Conservation (phyloP, 176 grass and related monocot genomes). For the Raddia guianensis region DNA sequence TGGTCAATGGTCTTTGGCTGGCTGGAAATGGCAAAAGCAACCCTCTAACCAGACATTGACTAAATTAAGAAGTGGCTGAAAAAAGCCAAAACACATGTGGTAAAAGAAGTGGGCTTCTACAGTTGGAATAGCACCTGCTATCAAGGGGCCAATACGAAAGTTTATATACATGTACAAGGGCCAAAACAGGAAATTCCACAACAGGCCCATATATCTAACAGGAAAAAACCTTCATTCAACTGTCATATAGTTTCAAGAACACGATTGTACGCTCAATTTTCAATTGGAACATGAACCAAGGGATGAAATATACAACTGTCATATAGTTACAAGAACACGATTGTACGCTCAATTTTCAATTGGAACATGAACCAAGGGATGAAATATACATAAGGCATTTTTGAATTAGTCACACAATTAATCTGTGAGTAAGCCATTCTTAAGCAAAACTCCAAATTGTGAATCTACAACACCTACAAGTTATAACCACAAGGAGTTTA, state of each 20-base stretch:
- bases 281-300: constrained; percentile 19
- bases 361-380: constrained; percentile 21
- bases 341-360: neutral
- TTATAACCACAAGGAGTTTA: neutral
- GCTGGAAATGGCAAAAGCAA: too few relatives aligned
- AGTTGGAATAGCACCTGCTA: too few relatives aligned
- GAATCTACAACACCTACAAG: neutral
- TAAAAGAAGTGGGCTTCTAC: too few relatives aligned
- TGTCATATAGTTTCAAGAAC: constrained; percentile 5
- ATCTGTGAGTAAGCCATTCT: neutral
- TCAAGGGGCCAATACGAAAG: too few relatives aligned
- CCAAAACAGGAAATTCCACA: too few relatives aligned
- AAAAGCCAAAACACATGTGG: too few relatives aligned
- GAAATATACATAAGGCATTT: neutral
- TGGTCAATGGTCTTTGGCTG: too few relatives aligned
- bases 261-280: neutral
- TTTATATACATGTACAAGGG: too few relatives aligned
- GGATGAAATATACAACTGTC: neutral
- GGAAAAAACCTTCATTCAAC: neutral
- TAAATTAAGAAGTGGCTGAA: too few relatives aligned
- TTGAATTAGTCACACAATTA: neutral
- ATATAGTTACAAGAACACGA: constrained; percentile 22
- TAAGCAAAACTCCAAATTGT: neutral
- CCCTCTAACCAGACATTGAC: too few relatives aligned
- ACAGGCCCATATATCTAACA: too few relatives aligned